Base-by-base conservation (phyloP, 169 alveolate genomes). In the Eimeria falciformis region DNA sequence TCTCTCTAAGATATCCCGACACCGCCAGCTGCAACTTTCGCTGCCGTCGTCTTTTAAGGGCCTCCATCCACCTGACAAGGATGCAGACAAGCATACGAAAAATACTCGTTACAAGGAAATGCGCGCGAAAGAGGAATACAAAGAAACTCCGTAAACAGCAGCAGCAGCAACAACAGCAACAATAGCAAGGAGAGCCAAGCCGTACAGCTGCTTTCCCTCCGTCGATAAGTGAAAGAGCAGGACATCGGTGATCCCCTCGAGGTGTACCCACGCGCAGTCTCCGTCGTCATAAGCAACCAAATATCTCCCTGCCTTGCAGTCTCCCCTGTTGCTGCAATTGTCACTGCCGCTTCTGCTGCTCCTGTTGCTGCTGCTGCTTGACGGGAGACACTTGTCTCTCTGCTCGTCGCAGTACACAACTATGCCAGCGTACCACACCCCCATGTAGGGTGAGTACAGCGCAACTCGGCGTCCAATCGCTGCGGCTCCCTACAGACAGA, bases 401-500 rank as follows among this genome's bases (percentile, higher is more conserved):
- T n/a, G n/a, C n/a, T n/a, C n/a, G 56, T 37, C 56, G 40, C 83
- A 71, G 83, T 37, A 71, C 58, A 71, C 83, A 71, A 71, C 6
- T 5, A 71, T 29, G 58, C 83, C 83, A 14, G 58, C 83, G 25
- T 71, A 71, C 83, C 83, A 71, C 9, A 71, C 83, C 9, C 27
- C 83, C 83, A 71, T 71, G 56, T 71, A 71, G 0, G 83, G 83
- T 3, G 83, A 71, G 83, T 71, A 71, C 53, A 71, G 56, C 11
- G 83, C 83, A 7, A 71, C 83, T 11, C 83, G 83, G 53, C 83
- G 53, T 25, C 83, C 83, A 5, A 71, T 71, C n/a, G 83, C 83
- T 71, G 83, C 83, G 4, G 25, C 83, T 23, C 83, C 83, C 83
- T 33, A 25, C 73, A 62, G 73, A 68, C 45, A 21, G 40, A 37